Base-by-base conservation (phyloP, 192 early-diverging fungal species). In the Entomortierella chlamydospora region DNA sequence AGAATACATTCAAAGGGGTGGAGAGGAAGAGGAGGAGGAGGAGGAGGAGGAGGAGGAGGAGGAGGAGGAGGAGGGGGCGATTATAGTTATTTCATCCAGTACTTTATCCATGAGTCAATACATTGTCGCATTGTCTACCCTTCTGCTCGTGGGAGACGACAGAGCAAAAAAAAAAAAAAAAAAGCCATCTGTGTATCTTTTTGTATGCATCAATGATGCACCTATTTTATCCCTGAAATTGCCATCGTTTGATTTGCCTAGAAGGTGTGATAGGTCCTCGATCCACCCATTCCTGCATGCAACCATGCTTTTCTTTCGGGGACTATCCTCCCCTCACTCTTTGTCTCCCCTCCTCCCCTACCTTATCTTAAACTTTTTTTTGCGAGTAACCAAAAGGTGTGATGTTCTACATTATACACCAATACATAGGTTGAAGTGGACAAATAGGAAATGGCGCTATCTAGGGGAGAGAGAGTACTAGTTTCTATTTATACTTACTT, bases 401-500 rank as follows among this genome's bases (percentile, higher is more conserved):
- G 39, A 41, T 41, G 39, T 41, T 41, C 39, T 41, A 41, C 39
- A 13, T 41, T 41, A n/a, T n/a, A n/a, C n/a, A n/a, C n/a, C n/a
- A n/a, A n/a, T n/a, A n/a, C n/a, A n/a, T n/a, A n/a, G 18, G 5
- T 20, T 28, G 31, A 8, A 45, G 34, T 39, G 41, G 43, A 54
- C 7, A 47, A 28, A 62, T n/a, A n/a, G n/a, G n/a, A n/a, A n/a
- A n/a, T n/a, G n/a, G n/a, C n/a, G n/a, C n/a, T n/a, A n/a, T n/a
- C n/a, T n/a, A n/a, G n/a, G n/a, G n/a, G n/a, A 26, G 39, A 20
- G 57, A 53, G 57, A 29, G 28, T 41, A 13, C 39, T 41, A 6
- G 6, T 9, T 9, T 41, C 13, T 41, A 41, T 13, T 41, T 6
- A 41, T 9, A 73, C 86, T 83, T 79, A 87, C 86, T 34, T 79